Evolutionary conservation across 2,329 filamentous ascomycete species (phyloP).

Genomic region (Cladosporium sp.): DNA sequence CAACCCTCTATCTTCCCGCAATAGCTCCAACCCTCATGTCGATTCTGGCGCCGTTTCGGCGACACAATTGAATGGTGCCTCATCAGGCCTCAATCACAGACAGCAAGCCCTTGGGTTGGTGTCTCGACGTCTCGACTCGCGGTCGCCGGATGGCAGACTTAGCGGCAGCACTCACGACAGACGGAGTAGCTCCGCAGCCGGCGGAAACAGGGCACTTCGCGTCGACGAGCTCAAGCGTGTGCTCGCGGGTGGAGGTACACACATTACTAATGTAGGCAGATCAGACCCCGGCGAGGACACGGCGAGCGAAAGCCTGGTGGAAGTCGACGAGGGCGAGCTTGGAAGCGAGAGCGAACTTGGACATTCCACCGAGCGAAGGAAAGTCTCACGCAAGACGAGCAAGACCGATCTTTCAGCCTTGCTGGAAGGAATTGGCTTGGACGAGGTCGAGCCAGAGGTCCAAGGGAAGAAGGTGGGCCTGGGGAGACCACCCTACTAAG

Average conservation of each 20-base stretch:
- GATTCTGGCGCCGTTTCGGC: not conserved
- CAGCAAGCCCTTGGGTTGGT: conserved; percentile 13
- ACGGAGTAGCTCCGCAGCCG: conserved; percentile 40
- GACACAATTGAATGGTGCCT: not conserved
- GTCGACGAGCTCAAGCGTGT: conserved; percentile 46
- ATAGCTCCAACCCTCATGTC: conserved; percentile 8
- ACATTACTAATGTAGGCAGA: conserved; percentile 33
- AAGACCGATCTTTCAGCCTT: conserved; percentile 14
- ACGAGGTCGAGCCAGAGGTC: conserved; percentile 2
- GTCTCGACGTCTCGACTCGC: conserved; percentile 13
- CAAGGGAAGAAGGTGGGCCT: not conserved
- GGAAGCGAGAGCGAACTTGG: conserved; percentile 16
- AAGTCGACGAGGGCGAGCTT: conserved; percentile 21
- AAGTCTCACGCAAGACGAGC: conserved; percentile 9
- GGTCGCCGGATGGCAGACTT: conserved; percentile 16
- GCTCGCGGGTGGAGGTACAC: conserved; percentile 31
- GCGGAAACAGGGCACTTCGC: conserved; percentile 32
- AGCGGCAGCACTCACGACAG: conserved; percentile 42
- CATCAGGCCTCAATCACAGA: not conserved
- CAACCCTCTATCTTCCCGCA: conserved; percentile 10
- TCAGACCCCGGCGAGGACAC: conserved; percentile 44
- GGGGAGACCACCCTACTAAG: conserved; percentile 11
- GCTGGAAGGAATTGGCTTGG: conserved; percentile 14
- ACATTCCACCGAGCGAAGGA: not conserved
- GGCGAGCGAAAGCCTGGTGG: conserved; percentile 62